Evolutionary conservation across 106 monocot species (phyloP), one percentile per base, ranked within the genome.

Genomic region (Dendrobium officinale): DNA sequence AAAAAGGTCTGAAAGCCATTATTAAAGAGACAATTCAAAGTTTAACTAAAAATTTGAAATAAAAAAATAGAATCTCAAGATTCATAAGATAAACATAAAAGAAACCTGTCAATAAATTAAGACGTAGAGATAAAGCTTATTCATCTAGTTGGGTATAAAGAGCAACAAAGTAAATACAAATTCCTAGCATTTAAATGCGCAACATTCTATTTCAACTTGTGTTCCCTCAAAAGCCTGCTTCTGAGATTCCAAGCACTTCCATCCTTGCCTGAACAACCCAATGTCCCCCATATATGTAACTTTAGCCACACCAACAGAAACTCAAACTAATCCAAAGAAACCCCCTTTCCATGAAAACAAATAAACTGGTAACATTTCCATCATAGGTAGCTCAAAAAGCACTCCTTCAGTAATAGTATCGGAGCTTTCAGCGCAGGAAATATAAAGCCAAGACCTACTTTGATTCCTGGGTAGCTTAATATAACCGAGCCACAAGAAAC

Each of bases 221-320:
- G 80, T 80, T 17, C 88, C 80, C 41, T 78, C 40, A 66, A 91
- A 61, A 22, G 80, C 86, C 81, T 89, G 83, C 84, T 89, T 94
- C 82, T 81, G 92, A 61, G 82, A 90, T 47, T 78, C 85, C 59
- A 92, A 37, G 92, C 94, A 97, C 67, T 78, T 86, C 96, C 96
- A 97, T 66, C 85, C 90, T 83, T 94, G 90, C 83, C 87, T 94
- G 73, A 87, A 85, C 55, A 94, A 82, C 33, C 90, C 92, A 22
- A 88, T 84, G 81, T 90, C 92, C 64, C 85, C 94, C 93, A 97
- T 96, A 15, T 72, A 47, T 19, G 20, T 41, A 17, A 24, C 27
- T 73, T n/a, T 13, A 56, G 16, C 1, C 45, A 37, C 16, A 68
- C 26, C 24, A 83, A 42, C 42, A 73, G 9, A 18, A 56, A 20